These are phyloP conservation scores for Lasiosphaeris hirsuta DNA, from an alignment of 495 filamentous ascomycete species.

Conservation along the genomic window DNA sequence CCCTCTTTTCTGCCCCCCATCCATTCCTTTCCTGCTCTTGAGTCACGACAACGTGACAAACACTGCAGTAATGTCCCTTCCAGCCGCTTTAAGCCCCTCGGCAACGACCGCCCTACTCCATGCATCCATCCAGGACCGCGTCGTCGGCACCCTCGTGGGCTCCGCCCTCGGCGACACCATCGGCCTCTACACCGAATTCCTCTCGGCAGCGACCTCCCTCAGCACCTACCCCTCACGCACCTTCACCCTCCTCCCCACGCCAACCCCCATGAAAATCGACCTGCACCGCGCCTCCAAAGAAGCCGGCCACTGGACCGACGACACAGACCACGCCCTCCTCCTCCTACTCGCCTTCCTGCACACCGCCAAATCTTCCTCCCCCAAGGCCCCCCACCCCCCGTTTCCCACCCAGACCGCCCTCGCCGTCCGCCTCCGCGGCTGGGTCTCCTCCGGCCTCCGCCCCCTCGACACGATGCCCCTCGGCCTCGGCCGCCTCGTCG, in stretches of 20 bases:
- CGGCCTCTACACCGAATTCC: conserved; percentile 49
- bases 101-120: conserved; percentile 16
- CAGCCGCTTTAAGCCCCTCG: not conserved
- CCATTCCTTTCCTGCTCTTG: not conserved
- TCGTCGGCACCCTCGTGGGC: conserved; percentile 39
- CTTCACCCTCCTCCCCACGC: conserved; percentile 31
- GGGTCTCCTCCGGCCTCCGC: conserved; percentile 39
- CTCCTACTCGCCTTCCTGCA: conserved; percentile 44
- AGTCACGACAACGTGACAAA: not conserved
- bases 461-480: conserved; percentile 40
- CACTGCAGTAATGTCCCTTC: not conserved
- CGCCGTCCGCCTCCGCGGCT: conserved; percentile 38
- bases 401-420: conserved; percentile 29
- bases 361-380: conserved; percentile 14
- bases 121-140: conserved; percentile 31
- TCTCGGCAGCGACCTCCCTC: conserved; percentile 26
- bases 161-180: conserved; percentile 49
- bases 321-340: conserved; percentile 48
- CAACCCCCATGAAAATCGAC: conserved; percentile 34
- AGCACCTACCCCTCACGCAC: conserved; percentile 29
- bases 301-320: conserved; percentile 47
- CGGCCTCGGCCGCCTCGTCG: conserved; percentile 40
- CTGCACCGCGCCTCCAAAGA: conserved; percentile 36
- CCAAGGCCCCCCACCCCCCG: not conserved
- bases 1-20: not conserved